Evolutionary conservation across 192 early-diverging fungal species (phyloP), one percentile per base, ranked within the genome.

Genomic region (Ambispora gerdemannii): DNA sequence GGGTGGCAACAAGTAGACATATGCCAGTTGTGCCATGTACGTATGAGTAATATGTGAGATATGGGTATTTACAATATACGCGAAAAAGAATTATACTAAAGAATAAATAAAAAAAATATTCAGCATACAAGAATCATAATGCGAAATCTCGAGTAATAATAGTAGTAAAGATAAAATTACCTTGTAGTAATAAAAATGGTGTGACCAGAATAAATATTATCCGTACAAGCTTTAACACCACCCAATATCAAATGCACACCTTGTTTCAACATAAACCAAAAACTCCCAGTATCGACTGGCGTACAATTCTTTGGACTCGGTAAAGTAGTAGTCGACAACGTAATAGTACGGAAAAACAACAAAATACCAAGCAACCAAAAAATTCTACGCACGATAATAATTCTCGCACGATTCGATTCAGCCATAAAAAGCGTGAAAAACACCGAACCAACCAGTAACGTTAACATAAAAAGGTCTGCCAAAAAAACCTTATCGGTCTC

Each of bases 151-250:
- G 24, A 24, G 17, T 43, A 47, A 8, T 0, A 43, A 43, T 10
- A 24, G 25, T 24, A 38, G 25, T 24, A 35, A 47, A 43, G 35
- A 63, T 19, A 22, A 24, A 50, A 7, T 50, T 65, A 65, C 63
- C 63, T 65, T 24, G 43, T 47, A 32, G 63, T 65, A 64, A 79
- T 79, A 51, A 79, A 79, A 30, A 68, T 74, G 11, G 74, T 74
- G 58, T 79, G 78, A 28, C 78, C 78, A 35, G 78, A 79, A 68
- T 73, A 79, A 58, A 79, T 79, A 43, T 79, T 75, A 50, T 79
- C 78, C 1, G 78, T 79, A 53, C 78, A 79, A 25, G 78, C 78
- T 50, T 79, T 55, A 24, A 74, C 63, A 24, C 74, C 71, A 33
- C 78, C 78, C 43, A 71, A 69, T 51, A 79, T 79, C 63, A 79